Evolutionary conservation across 1,284 basidiomycete species (phyloP), one percentile per base, ranked within the genome.

Genomic region (Boletus semigastroideus): DNA sequence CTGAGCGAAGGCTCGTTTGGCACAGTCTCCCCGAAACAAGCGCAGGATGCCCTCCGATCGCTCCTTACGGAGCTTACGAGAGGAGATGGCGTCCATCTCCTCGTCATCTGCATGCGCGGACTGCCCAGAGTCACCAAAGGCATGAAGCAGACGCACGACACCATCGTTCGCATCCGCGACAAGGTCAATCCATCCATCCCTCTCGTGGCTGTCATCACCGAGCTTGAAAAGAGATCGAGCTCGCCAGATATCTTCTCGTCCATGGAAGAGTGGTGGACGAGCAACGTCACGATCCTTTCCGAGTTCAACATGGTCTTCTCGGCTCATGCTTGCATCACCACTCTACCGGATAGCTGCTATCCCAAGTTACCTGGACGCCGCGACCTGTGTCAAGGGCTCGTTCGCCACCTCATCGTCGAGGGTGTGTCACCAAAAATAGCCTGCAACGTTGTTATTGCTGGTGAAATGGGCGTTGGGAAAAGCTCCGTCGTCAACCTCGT

Each of bases 191-290:
- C 55, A 1, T 52, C 57, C 4, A 42, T 54, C n/a, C 70, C 71
- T 1, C 46, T 68, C 19, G 58, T 56, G 9, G 48, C 65, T 8
- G 51, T 70, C 46, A 17, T 72, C 48, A 73, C 70, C 17, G 70
- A 69, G n/a, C 65, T 73, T 10, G 70, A 71, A 52, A 61, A 69
- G 36, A 40, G 52, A 30, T 69, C 65, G 9, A 22, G 50, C 20
- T 27, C n/a, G 4, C 54, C 63, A 20, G 45, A 62, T 13, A 48
- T 62, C 41, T 38, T 65, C 12, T 30, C 39, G 2, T 66, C 61
- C 31, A 72, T 72, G 70, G 65, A 66, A 1, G 55, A 60, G 8
- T 70, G 69, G 69, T 72, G 69, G 71, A 44, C 42, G 12, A 56
- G 25, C 50, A 73, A 72, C 44, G 20, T 27, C 5, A 11, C 16